Percentiles rank a stretch among this genome's conserved stretches.
phyloP scores from a whole-genome alignment of 768 basidiomycete species.

The Psilocybe tampanensis region DNA sequence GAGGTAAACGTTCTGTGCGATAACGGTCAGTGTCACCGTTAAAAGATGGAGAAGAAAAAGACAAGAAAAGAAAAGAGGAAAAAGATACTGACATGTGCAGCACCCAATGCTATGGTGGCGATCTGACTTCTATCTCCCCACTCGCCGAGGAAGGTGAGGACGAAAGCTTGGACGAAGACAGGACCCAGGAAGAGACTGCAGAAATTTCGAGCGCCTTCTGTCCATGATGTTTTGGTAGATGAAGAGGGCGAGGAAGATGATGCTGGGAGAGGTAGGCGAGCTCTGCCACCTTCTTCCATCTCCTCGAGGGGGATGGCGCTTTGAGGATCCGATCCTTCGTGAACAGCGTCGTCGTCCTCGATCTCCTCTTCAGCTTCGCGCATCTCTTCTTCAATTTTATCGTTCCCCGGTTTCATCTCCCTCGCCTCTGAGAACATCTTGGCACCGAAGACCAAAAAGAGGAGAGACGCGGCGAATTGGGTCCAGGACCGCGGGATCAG shows the following conservation, averaged over 20 bases:
- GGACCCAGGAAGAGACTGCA: conserved; percentile 84
- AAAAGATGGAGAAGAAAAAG: too few relatives aligned
- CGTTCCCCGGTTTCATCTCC: conserved; percentile 75
- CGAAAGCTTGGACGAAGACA: conserved; percentile 93
- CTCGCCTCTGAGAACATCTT: conserved; percentile 89
- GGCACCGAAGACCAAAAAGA: conserved; percentile 89
- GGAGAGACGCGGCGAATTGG: conserved; percentile 69
- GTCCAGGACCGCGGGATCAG: conserved; percentile 77
- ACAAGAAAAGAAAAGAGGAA: not conserved
- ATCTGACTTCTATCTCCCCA: conserved; percentile 99
- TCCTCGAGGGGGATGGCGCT: conserved; percentile 65
- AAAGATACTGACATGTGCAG: conserved; percentile 74
- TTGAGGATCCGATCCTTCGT: conserved; percentile 26
- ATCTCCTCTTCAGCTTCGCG: conserved; percentile 94
- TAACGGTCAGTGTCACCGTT: too few relatives aligned
- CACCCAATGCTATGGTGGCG: conserved; percentile 93
- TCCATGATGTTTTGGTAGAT: conserved; percentile 22
- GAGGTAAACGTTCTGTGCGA: conserved; percentile 93
- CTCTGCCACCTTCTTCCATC: conserved; percentile 69
- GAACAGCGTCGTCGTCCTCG: conserved; percentile 62
- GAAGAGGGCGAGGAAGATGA: conserved; percentile 2
- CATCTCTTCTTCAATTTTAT: conserved; percentile 93
- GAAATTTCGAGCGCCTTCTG: conserved; percentile 80
- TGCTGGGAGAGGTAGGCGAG: not conserved
- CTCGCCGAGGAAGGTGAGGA: conserved; percentile 95